Evolutionary conservation across 225 moss, liverwort and hornwort genomes (phyloP).

Genomic region (Marchantia polymorpha): DNA sequence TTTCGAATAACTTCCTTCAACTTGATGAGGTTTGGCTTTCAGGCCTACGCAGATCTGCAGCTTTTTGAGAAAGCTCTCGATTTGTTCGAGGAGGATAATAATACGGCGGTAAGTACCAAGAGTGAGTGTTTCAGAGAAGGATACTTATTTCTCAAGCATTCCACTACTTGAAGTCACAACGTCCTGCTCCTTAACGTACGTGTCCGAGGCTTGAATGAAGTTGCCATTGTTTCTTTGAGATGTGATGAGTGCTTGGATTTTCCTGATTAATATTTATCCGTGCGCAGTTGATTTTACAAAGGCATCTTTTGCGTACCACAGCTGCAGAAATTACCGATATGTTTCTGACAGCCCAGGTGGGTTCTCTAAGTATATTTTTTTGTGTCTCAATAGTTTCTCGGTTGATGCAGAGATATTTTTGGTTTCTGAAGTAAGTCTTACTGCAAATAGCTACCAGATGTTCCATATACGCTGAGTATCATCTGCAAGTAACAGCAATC

Average conservation of each 20-base stretch:
- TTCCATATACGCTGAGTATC: neutral
- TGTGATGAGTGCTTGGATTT: neutral
- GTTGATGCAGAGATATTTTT: too few species aligned
- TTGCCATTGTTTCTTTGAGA: neutral
- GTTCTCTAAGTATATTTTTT: neutral
- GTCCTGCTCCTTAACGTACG: too few species aligned
- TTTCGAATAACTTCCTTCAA: neutral
- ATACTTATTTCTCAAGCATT: too few species aligned
- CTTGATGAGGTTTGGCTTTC: constrained; percentile 13
- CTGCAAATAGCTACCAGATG: neutral
- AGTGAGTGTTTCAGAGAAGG: neutral
- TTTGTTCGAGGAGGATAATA: constrained; percentile 75
- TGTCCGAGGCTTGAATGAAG: neutral
- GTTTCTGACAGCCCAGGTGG: constrained; percentile 59
- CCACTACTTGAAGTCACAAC: neutral
- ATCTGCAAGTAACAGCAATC: neutral
- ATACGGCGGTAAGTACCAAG: constrained; percentile 56
- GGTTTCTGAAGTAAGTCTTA: neutral
- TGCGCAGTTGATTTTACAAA: constrained; percentile 68
- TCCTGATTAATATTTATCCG: constrained; percentile 4
- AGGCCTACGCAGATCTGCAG: constrained; percentile 80
- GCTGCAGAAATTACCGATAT: constrained; percentile 77
- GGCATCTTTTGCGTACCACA: constrained; percentile 83
- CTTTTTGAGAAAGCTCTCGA: constrained; percentile 82
- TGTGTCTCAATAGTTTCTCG: neutral